Conservation (phyloP, 2,329 filamentous ascomycete genomes). For the Harringtonia lauricola region DNA sequence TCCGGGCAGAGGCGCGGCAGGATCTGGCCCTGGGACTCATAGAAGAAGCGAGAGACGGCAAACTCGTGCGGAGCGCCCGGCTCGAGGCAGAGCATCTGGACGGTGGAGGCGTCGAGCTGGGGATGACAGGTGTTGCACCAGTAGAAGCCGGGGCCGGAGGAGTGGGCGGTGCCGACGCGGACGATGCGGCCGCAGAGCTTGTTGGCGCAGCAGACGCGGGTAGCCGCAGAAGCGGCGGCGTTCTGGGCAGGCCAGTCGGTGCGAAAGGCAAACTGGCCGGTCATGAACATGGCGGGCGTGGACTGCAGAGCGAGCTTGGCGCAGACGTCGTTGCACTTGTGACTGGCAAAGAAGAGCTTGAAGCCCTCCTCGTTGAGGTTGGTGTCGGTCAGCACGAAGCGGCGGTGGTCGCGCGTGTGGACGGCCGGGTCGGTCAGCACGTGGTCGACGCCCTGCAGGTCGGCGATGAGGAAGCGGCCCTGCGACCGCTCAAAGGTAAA, state of each 20-base stretch:
- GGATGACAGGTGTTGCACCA: constrained; percentile 24
- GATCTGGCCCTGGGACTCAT: constrained; percentile 20
- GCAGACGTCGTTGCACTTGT: constrained; percentile 24
- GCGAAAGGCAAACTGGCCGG: constrained; percentile 16
- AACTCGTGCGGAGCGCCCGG: constrained; percentile 19
- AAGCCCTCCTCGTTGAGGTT: constrained; percentile 23
- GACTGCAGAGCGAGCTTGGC: constrained; percentile 18
- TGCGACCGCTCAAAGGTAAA: constrained; percentile 29
- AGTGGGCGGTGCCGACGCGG: constrained; percentile 12
- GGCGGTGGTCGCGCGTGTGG: constrained; percentile 21
- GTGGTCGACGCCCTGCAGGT: constrained; percentile 25
- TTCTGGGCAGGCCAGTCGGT: constrained; percentile 18
- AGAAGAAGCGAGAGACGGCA: constrained; percentile 21
- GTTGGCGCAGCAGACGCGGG: constrained; percentile 24
- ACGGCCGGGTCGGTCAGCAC: constrained; percentile 26
- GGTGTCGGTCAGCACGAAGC: constrained; percentile 21
- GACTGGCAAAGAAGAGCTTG: constrained; percentile 26
- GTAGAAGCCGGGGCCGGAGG: constrained; percentile 14
- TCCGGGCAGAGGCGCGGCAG: constrained; percentile 14
- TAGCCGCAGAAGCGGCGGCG: background rate
- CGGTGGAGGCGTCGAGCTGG: constrained; percentile 16
- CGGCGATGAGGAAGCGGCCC: constrained; percentile 22
- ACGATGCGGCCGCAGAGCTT: constrained; percentile 26
- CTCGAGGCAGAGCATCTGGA: constrained; percentile 14
- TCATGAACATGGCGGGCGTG: constrained; percentile 11